These are phyloP conservation scores for Penicillium dipodomyicola DNA, from an alignment of 495 filamentous ascomycete genomes.

Conservation along the genomic window DNA sequence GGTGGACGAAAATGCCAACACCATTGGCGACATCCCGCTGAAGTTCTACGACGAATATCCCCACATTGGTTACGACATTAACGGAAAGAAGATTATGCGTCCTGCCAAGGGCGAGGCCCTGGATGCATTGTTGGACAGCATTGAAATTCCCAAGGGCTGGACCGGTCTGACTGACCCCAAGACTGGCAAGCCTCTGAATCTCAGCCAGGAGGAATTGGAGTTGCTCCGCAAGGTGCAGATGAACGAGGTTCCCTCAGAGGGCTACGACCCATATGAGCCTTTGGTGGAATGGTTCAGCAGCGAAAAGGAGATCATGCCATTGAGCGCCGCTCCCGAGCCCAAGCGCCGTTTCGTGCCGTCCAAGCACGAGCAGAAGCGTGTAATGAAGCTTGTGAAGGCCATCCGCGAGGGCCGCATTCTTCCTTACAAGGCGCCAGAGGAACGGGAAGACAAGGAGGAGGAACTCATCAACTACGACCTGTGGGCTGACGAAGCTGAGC, in stretches of 20 bases:
- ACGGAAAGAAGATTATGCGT: conserved; percentile 95
- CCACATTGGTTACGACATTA: conserved; percentile 98
- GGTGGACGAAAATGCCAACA: conserved; percentile 73
- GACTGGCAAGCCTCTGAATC: conserved; percentile 85
- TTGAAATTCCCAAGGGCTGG: conserved; percentile 97
- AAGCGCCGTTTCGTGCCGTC: conserved; percentile 95
- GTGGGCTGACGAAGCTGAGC: conserved; percentile 86
- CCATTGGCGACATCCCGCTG: conserved; percentile 91
- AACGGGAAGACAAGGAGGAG: conserved; percentile 67
- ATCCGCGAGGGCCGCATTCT: conserved; percentile 92
- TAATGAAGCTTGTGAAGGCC: conserved; percentile 97
- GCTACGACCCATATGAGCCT: conserved; percentile 89
- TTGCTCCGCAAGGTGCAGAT: conserved; percentile 84
- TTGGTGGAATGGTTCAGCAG: conserved; percentile 91
- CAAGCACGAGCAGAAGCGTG: conserved; percentile 94
- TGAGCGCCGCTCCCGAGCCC: conserved; percentile 91
- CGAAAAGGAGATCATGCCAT: conserved; percentile 86
- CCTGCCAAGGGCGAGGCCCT: conserved; percentile 92
- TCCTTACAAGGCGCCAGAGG: conserved; percentile 79
- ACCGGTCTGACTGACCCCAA: conserved; percentile 91
- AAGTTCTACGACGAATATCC: conserved; percentile 96
- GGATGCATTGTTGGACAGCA: conserved; percentile 91
- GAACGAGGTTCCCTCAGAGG: conserved; percentile 83
- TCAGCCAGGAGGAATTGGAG: conserved; percentile 86
- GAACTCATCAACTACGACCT: conserved; percentile 80